A percentile compares a stretch with the other conserved stretches of the same genome.
Conservation (phyloP, 345 rosid genomes). For the Eutrema yunnanense region DNA sequence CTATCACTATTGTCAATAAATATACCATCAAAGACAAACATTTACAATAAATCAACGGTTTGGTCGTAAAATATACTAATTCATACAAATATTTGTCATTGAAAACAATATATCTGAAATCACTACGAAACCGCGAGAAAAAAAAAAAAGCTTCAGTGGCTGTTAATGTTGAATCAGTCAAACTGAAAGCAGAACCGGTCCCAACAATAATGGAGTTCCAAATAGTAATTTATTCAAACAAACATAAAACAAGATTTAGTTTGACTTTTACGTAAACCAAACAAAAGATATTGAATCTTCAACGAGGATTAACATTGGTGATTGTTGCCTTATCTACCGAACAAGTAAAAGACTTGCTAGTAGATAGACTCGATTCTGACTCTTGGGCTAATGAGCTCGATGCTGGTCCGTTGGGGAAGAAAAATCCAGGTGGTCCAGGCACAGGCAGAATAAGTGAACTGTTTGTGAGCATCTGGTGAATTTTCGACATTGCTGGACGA, state of each 20-base stretch:
- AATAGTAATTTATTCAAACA: background rate
- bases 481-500: conserved; percentile 12
- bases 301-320: conserved; percentile 13
- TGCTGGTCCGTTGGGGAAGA: background rate
- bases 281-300: background rate
- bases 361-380: background rate
- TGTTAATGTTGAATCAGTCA: background rate
- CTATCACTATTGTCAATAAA: too few relatives aligned
- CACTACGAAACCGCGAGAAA: too few relatives aligned
- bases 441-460: background rate
- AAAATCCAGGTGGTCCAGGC: conserved; percentile 15
- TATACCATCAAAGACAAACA: too few relatives aligned
- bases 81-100: too few relatives aligned
- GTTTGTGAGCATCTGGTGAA: conserved; percentile 19
- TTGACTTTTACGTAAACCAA: background rate
- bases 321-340: conserved; percentile 16
- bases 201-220: too few relatives aligned
- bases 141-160: too few relatives aligned
- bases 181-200: background rate
- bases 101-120: too few relatives aligned
- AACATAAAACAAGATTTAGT: background rate
- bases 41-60: too few relatives aligned
- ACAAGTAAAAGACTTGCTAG: conserved; percentile 5
- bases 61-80: too few relatives aligned
- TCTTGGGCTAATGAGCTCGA: background rate